A percentile compares a stretch with the other conserved stretches of the same genome.
Evolutionary conservation across 202 grass and related monocot genomes (phyloP).

Genomic region (Panicum virgatum): DNA sequence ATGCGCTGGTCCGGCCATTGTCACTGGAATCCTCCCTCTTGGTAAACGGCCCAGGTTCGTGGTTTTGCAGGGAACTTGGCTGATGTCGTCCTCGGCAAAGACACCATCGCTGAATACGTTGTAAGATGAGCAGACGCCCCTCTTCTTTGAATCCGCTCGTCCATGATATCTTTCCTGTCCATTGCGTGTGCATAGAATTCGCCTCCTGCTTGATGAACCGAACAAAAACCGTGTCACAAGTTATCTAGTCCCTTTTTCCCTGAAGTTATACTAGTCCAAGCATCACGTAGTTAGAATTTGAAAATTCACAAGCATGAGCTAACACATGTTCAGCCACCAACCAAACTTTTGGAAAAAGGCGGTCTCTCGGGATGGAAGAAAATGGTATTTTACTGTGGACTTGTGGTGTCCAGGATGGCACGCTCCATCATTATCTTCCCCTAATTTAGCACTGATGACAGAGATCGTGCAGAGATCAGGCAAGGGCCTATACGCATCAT

Average conservation of each 20-base stretch:
- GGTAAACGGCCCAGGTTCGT: neutral
- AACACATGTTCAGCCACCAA: neutral
- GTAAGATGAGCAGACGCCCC: constrained; percentile 32
- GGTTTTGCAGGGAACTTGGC: constrained; percentile 53
- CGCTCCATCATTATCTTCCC: neutral
- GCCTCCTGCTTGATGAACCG: too few relatives aligned
- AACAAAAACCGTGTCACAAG: too few relatives aligned
- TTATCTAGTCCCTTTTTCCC: neutral
- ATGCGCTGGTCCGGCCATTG: neutral
- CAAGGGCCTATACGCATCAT: neutral
- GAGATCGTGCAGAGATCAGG: neutral
- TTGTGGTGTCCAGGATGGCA: neutral
- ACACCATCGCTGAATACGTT: constrained; percentile 57
- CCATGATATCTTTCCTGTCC: neutral
- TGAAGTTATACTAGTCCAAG: neutral
- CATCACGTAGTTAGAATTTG: neutral
- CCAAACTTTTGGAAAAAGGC: neutral
- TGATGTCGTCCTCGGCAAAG: constrained; percentile 72
- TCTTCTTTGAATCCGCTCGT: neutral
- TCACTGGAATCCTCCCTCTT: too few relatives aligned
- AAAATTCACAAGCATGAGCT: neutral
- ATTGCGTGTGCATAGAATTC: too few relatives aligned
- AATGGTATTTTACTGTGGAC: neutral
- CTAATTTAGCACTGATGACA: constrained; percentile 9
- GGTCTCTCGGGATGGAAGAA: neutral